Evolutionary conservation across 352 stramenopile genomes (phyloP).

Genomic region (Phytophthora tentaculata): DNA sequence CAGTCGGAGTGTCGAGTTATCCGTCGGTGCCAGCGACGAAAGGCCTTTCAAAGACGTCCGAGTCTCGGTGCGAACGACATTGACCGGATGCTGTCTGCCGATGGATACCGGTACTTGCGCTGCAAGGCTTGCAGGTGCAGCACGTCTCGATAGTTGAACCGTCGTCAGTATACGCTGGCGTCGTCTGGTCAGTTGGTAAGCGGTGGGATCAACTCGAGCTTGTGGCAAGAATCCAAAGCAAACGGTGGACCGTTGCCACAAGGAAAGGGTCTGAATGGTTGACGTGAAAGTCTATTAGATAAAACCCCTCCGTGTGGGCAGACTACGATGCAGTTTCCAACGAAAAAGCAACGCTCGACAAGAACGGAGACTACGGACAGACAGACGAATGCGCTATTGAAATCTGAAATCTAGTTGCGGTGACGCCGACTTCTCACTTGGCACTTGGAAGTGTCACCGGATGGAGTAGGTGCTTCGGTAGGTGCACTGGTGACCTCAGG

Average conservation of each 20-base stretch:
- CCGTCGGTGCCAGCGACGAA: neutral
- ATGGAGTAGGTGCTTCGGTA: conserved; percentile 13
- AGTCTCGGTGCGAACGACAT: conserved; percentile 13
- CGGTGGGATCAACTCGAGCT: conserved; percentile 14
- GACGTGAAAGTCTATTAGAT: neutral
- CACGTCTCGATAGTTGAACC: conserved; percentile 13
- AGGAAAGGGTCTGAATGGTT: no score
- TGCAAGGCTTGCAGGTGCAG: conserved; percentile 12
- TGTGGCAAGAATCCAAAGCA: conserved; percentile 1
- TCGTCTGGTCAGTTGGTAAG: conserved; percentile 15
- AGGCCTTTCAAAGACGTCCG: neutral
- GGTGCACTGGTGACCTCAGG: conserved; percentile 5
- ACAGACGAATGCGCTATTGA: conserved; percentile 9
- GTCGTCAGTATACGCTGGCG: conserved; percentile 12
- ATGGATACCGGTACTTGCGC: no score
- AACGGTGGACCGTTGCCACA: conserved; percentile 13
- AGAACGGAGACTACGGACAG: conserved; percentile 25
- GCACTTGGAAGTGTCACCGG: conserved; percentile 33
- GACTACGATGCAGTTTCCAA: conserved; percentile 10
- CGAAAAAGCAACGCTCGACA: conserved; percentile 27
- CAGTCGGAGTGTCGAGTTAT: conserved; percentile 4
- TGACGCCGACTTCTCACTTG: conserved; percentile 23
- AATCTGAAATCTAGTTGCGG: conserved; percentile 26
- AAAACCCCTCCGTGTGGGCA: no score
- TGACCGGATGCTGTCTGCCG: conserved; percentile 4